These are phyloP conservation scores for Leucoagaricus sp. DNA, from an alignment of 1,284 basidiomycete species.

Conservation along the genomic window DNA sequence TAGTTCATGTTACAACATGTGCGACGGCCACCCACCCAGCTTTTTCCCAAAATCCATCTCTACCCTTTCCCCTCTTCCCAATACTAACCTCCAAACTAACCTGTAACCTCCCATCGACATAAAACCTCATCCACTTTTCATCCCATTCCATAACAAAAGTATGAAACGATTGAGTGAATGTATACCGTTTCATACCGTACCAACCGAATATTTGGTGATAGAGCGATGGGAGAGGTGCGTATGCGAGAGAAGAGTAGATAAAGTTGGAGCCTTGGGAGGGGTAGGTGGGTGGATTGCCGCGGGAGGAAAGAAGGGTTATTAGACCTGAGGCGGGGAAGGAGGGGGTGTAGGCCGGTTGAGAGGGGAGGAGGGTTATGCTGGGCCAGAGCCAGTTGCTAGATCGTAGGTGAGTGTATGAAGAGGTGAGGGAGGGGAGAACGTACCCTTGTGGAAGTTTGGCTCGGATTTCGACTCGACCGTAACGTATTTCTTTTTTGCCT, in stretches of 20 bases:
- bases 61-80: constrained; percentile 24
- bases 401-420: neutral
- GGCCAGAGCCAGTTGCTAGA: constrained; percentile 65
- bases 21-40: constrained; percentile 34
- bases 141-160: constrained; percentile 83
- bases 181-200: constrained; percentile 44
- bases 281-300: constrained; percentile 67
- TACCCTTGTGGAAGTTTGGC: constrained; percentile 67
- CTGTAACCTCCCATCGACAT: constrained; percentile 63
- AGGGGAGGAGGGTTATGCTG: constrained; percentile 79
- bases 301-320: constrained; percentile 22
- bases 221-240: constrained; percentile 62
- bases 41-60: constrained; percentile 46
- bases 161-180: constrained; percentile 57
- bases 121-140: constrained; percentile 65
- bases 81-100: constrained; percentile 35
- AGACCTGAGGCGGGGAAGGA: constrained; percentile 62
- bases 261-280: constrained; percentile 65
- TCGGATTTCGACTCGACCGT: constrained; percentile 76
- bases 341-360: constrained; percentile 68
- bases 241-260: constrained; percentile 70
- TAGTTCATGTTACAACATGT: too few species aligned
- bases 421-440: constrained; percentile 14
- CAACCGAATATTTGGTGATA: constrained; percentile 71
- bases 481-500: constrained; percentile 66